These are phyloP conservation scores for Phialocephala subalpina DNA, from an alignment of 2,329 filamentous ascomycete species.

Conservation along the genomic window DNA sequence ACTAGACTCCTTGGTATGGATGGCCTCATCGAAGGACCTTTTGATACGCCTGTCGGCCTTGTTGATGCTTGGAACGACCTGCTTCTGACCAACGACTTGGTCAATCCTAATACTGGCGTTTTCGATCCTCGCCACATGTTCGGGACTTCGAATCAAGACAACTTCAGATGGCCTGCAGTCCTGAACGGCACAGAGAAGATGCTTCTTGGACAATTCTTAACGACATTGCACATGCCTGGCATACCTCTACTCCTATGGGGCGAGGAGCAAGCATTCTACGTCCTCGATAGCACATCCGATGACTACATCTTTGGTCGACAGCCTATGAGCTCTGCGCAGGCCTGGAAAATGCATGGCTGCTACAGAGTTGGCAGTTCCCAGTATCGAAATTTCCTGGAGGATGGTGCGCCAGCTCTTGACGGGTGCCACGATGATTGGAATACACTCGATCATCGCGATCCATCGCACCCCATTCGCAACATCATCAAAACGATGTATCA, in stretches of 20 bases:
- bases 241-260: constrained; percentile 4
- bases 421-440: constrained; percentile 3
- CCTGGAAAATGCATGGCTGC: constrained; percentile 9
- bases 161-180: constrained; percentile 2
- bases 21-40: not conserved
- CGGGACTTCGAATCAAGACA: constrained; percentile 2
- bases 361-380: not conserved
- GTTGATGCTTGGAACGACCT: constrained; percentile 4
- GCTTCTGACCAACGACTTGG: constrained; percentile 3
- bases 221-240: constrained; percentile 2
- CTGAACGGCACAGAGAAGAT: constrained; percentile 2
- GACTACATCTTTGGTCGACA: constrained; percentile 3
- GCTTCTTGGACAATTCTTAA: constrained; percentile 5
- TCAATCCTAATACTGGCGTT: constrained; percentile 6
- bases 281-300: not conserved
- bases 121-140: constrained; percentile 10
- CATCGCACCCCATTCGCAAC: not conserved
- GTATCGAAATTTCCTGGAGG: not conserved
- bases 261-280: constrained; percentile 5
- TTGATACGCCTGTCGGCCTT: not conserved
- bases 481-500: constrained; percentile 8
- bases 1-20: constrained; percentile 6
- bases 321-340: not conserved
- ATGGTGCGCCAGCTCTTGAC: not conserved
- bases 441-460: constrained; percentile 1